phyloP scores from a whole-genome alignment of 208 protist genomes.

The Balamuthia mandrillaris region DNA sequence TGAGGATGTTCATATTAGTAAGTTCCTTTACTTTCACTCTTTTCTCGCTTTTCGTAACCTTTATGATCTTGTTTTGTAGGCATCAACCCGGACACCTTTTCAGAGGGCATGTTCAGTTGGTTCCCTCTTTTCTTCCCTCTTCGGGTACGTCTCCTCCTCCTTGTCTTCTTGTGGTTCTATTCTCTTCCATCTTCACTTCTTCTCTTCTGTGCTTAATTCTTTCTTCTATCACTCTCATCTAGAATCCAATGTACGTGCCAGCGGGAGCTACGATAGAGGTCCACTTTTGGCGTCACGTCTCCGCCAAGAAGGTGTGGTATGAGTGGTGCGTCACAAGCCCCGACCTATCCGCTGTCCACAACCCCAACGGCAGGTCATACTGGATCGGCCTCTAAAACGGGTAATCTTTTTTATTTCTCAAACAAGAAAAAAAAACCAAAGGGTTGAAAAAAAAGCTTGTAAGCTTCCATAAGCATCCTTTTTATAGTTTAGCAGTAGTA shows the following conservation, averaged over 20 bases:
- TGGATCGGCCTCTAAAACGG: constrained; percentile 69
- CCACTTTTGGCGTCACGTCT: constrained; percentile 47
- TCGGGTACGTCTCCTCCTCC: not conserved
- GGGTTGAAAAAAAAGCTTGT: too few species aligned
- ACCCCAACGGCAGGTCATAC: constrained; percentile 75
- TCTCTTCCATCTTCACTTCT: not conserved
- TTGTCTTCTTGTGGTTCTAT: not conserved
- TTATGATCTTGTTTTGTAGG: not conserved
- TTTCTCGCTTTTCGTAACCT: constrained; percentile 20
- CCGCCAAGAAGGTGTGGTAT: constrained; percentile 78
- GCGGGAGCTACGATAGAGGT: constrained; percentile 49
- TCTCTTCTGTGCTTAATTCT: not conserved
- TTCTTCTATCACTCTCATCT: constrained; percentile 49
- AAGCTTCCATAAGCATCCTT: too few species aligned
- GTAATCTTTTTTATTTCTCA: too few species aligned
- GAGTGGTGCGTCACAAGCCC: constrained; percentile 78
- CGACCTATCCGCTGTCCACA: constrained; percentile 68
- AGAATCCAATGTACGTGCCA: constrained; percentile 62
- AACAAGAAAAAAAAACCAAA: too few species aligned
- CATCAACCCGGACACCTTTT: constrained; percentile 70
- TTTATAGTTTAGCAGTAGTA: too few species aligned
- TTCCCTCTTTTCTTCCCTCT: constrained; percentile 39
- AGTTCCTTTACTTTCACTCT: not conserved
- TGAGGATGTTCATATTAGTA: constrained; percentile 73
- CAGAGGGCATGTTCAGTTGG: constrained; percentile 78